Conservation (phyloP, 371 early-diverging fungal species). For the Funneliformis caledonium region DNA sequence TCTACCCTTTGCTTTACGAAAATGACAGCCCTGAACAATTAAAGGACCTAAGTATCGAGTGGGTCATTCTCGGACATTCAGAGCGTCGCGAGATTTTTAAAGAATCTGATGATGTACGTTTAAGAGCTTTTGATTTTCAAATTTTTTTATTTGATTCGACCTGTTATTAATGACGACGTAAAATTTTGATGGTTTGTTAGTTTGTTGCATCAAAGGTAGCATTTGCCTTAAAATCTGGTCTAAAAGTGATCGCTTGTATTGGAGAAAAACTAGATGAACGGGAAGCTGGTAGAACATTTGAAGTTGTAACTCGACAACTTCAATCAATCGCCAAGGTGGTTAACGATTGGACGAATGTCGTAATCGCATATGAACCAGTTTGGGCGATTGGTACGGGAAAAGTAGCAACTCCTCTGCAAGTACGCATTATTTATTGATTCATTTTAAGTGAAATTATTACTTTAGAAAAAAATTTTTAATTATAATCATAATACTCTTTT, state of each 20-base stretch:
- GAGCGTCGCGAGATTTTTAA: conserved; percentile 95
- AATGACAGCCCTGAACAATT: conserved; percentile 84
- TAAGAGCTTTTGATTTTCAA: neutral
- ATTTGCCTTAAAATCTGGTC: conserved; percentile 84
- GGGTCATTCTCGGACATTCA: conserved; percentile 99
- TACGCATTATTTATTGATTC: conserved; percentile 41
- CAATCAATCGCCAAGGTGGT: conserved; percentile 74
- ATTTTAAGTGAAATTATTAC: conserved; percentile 8
- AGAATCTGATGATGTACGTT: conserved; percentile 84
- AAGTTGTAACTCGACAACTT: conserved; percentile 91
- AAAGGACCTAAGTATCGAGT: conserved; percentile 93
- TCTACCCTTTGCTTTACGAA: conserved; percentile 24
- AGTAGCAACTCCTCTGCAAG: conserved; percentile 94
- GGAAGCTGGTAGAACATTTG: conserved; percentile 83
- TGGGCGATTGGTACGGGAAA: conserved; percentile 99
- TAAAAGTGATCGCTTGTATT: conserved; percentile 96
- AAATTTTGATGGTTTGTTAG: conserved; percentile 37
- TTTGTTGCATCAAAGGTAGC: conserved; percentile 88
- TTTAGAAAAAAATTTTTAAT: neutral
- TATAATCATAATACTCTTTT: neutral
- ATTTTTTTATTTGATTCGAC: conserved; percentile 4
- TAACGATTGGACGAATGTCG: conserved; percentile 90
- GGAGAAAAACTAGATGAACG: conserved; percentile 98
- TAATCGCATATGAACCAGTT: conserved; percentile 99
- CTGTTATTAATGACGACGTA: conserved; percentile 18